Conservation (phyloP, 176 grass and related monocot species). For the Raddia distichophylla region DNA sequence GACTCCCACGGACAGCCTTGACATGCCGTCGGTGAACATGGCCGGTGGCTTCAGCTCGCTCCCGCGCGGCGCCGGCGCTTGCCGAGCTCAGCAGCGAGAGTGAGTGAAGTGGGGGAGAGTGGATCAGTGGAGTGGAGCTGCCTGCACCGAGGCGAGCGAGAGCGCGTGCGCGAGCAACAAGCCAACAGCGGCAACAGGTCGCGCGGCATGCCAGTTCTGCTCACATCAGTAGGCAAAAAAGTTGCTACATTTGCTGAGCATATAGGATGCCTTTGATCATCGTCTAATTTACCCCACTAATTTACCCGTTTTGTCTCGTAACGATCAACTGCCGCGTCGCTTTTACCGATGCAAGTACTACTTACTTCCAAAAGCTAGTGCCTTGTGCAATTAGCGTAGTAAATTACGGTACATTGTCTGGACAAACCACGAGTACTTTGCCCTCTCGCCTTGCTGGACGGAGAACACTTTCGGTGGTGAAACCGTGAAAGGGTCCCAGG, state of each 20-base stretch:
- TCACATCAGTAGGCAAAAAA: conserved; percentile 35
- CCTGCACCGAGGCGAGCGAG: not conserved
- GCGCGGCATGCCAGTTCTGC: not conserved
- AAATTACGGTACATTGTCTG: conserved; percentile 1
- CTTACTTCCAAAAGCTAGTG: conserved; percentile 47
- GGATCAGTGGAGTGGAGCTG: not conserved
- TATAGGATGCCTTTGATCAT: conserved; percentile 23
- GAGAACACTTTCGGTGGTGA: not conserved
- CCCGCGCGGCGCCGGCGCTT: not conserved
- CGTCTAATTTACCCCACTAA: not conserved
- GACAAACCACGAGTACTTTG: not conserved
- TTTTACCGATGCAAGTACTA: not conserved
- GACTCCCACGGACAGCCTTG: conserved; percentile 49
- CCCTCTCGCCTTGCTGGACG: not conserved
- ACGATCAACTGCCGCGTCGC: conserved; percentile 36
- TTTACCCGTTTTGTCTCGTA: conserved; percentile 11
- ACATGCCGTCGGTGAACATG: conserved; percentile 54
- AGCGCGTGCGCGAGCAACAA: not conserved
- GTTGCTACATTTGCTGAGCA: conserved; percentile 6
- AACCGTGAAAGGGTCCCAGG: not conserved
- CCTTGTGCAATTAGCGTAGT: conserved; percentile 8
- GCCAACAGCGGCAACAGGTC: too few relatives aligned
- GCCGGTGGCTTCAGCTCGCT: not conserved
- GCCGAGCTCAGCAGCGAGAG: not conserved
- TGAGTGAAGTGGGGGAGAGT: not conserved